Evolutionary conservation across 441 rosid genomes (phyloP), one percentile per base, ranked within the genome.

Genomic region (Macaranga tanarius): DNA sequence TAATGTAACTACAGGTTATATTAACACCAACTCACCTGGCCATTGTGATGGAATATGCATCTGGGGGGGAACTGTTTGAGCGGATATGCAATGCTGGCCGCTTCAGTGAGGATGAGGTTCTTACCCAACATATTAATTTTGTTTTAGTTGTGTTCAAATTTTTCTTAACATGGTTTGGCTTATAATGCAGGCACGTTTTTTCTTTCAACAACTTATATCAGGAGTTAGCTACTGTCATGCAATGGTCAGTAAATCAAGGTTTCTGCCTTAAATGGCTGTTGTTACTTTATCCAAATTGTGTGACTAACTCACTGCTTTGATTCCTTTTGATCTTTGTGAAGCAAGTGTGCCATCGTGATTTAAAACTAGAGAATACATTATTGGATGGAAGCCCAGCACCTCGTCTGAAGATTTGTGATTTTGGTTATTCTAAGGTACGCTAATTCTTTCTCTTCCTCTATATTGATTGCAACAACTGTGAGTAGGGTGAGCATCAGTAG

Each of bases 31-130:
- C 97, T 5, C 99, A 96, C 84, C 87, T 96, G 66, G 99, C 99
- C n/a, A 96, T 96, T 70, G 98, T 87, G 42, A 96, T 96, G 99
- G 99, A 96, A 79, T 96, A 89, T 74, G 99, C 99, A 68, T 84
- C 99, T 38, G 99, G 99, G 12, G 98, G 99, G 57, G 98, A 96
- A 80, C 96, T 96, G 17, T 96, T 96, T 50, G 98, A 93, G 82
- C 85, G 97, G 62, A 96, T 96, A 62, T 92, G 98, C 79, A 93
- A 85, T 82, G 98, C 99, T 31, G 99, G 98, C 63, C 90, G 98
- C 63, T 96, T 96, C 84, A 96, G 96, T 34, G 99, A 96, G 84
- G 98, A 93, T 64, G 99, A 96, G 98, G 99, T 89, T 81, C 51
- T 48, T 69, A 60, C 51, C 55, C 38, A 54, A 60, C 40, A 58